These are phyloP conservation scores for Pseudogymnoascus sp. DNA, from an alignment of 2,329 filamentous ascomycete genomes.

Conservation along the genomic window DNA sequence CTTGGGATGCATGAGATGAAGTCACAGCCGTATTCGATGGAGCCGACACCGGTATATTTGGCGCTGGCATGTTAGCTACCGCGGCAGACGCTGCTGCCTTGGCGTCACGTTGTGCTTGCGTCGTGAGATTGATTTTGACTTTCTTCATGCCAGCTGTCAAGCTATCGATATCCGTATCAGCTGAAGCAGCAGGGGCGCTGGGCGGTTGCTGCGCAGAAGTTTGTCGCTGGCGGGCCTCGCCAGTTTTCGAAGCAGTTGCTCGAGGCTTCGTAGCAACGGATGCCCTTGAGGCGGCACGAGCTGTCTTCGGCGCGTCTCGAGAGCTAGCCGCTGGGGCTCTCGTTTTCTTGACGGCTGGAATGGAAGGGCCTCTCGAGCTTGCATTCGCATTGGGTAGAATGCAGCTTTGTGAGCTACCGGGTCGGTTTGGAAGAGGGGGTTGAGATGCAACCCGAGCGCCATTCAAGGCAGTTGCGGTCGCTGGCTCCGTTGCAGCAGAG, in stretches of 20 bases:
- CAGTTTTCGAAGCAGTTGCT: neutral
- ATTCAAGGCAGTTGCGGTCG: slow-evolving; percentile 14
- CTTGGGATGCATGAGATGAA: slow-evolving; percentile 7
- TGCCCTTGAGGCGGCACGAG: slow-evolving; percentile 13
- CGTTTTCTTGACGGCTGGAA: slow-evolving; percentile 48
- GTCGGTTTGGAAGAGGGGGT: slow-evolving; percentile 20
- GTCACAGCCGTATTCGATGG: slow-evolving; percentile 10
- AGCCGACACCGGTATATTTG: slow-evolving; percentile 13
- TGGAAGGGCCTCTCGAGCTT: slow-evolving; percentile 33
- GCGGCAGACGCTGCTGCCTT: slow-evolving; percentile 30
- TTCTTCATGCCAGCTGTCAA: slow-evolving; percentile 53
- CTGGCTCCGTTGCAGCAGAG: slow-evolving; percentile 20
- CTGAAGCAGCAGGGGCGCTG: neutral
- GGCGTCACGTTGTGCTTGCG: slow-evolving; percentile 48
- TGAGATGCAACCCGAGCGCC: slow-evolving; percentile 15
- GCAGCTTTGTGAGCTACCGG: slow-evolving; percentile 34
- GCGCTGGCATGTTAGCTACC: slow-evolving; percentile 15
- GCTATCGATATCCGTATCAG: slow-evolving; percentile 39
- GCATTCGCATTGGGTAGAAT: slow-evolving; percentile 36
- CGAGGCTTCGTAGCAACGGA: neutral
- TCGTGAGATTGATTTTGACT: slow-evolving; percentile 54
- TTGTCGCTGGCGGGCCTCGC: neutral
- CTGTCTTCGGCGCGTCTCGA: slow-evolving; percentile 32
- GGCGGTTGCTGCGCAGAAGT: neutral
- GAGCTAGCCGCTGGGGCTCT: slow-evolving; percentile 37